Base-by-base conservation (phyloP, 1,139 yeast species). In the Taiozyma onychis region DNA sequence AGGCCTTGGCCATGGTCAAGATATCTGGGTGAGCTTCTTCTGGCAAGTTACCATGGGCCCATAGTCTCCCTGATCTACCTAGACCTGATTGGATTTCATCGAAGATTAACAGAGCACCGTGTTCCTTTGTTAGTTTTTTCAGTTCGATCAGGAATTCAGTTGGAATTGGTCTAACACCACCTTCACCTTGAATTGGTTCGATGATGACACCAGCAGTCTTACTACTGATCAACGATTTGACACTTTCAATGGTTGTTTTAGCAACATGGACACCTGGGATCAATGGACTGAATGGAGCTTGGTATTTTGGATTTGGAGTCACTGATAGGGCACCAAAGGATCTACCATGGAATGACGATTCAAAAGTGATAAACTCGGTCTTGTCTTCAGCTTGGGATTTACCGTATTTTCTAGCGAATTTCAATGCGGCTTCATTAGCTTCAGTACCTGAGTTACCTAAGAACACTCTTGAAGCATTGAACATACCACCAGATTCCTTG, bases 111-210 rank as follows among this genome's bases (percentile, higher is more conserved):
- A 88, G 66, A 11, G 87, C 95, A 50, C 87, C 83, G 59, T 85
- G 77, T 51, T 84, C 78, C 51, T 73, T 71, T 67, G 97, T 90
- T 50, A 88, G 70, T 58, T 80, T 68, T 58, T 87, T 82, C 65
- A 93, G 73, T 48, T 81, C 81, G 4, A 73, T 64, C 57, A 93
- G 73, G 62, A 89, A 90, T 43, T 81, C 88, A 0, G 70, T 63
- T 32, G 79, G 76, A 50, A 88, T 78, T 22, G 83, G 80, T 61
- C 83, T 82, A 24, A 93, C 84, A 54, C 99, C 99, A 50, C 99
- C 99, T 72, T 93, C 99, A 58, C 98, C 99, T 72, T 91, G 99
- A 64, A 91, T 91, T 56, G 98, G 98, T 71, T 93, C 99, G 41
- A 93, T 83, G 51, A 93, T 91, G 41, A 93, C 95, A 48, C 91